phyloP scores from a whole-genome alignment of 108 stramenopile species.

The Cylindrotheca fusiformis region DNA sequence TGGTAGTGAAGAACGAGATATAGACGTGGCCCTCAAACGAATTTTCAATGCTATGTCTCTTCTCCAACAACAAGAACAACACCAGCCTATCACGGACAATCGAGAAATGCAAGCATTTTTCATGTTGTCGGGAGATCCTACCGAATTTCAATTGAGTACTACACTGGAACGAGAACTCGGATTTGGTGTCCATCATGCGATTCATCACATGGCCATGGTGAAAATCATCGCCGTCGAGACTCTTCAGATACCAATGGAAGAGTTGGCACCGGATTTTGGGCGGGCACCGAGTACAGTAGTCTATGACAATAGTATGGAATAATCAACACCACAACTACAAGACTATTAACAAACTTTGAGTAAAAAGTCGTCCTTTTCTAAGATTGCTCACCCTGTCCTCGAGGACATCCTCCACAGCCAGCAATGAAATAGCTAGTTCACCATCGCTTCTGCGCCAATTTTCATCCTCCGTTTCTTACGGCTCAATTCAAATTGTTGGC shows the following conservation, averaged over 20 bases:
- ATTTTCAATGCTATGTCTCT: conserved; percentile 18
- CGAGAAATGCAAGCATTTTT: conserved; percentile 61
- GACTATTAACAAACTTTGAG: too few species aligned
- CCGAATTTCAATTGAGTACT: conserved; percentile 52
- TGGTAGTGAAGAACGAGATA: conserved; percentile 63
- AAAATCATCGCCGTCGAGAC: conserved; percentile 69
- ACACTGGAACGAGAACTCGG: conserved; percentile 84
- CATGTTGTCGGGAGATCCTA: conserved; percentile 64
- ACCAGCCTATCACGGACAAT: neutral
- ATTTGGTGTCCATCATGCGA: conserved; percentile 90
- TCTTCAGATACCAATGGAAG: conserved; percentile 37
- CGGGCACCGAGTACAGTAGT: conserved; percentile 79
- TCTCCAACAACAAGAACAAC: neutral
- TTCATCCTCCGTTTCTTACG: conserved; percentile 4
- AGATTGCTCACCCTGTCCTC: too few species aligned
- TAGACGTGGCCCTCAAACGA: conserved; percentile 57
- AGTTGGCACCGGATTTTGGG: conserved; percentile 72
- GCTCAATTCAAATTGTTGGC: conserved; percentile 13
- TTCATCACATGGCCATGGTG: conserved; percentile 93
- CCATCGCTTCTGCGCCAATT: neutral
- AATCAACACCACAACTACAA: too few species aligned
- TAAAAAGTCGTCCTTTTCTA: too few species aligned
- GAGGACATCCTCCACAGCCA: too few species aligned
- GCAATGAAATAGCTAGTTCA: neutral
- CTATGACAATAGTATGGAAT: conserved; percentile 37